Evolutionary conservation across 768 basidiomycete genomes (phyloP), one percentile per base, ranked within the genome.

Genomic region (Kondoa subrosea): DNA sequence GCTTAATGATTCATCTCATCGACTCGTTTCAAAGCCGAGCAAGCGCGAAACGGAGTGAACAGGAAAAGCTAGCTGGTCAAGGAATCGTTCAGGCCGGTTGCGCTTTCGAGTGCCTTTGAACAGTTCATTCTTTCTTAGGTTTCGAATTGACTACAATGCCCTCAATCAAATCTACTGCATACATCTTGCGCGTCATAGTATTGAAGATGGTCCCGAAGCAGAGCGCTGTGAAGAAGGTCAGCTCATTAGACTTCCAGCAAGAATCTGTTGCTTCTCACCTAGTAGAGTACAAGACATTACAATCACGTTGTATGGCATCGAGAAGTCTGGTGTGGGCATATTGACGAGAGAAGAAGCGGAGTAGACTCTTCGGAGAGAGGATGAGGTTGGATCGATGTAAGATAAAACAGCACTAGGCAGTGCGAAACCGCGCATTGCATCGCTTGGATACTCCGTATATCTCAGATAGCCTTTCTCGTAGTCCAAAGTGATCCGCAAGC

Each of bases 291-390:
- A 70, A 68, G 84, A 91, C 80, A 97, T 87, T 74, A 96, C 96
- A 77, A 97, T 96, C 60, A 97, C 93, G 78, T 97, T 99, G 80
- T 97, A 97, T 0, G 95, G 95, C 95, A 97, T 97, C 77, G 89
- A 91, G 76, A 97, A 97, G 77, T 97, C 95, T 0, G 93, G 95
- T 34, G 90, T 91, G n/a, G 93, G 87, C n/a, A 95, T 82, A 76
- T 92, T 90, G 58, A 92, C 84, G 40, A 97, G 83, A 29, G 93
- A 81, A 8, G 85, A 82, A 0, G 84, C 81, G 1, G 89, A 91
- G 77, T 93, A 93, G 59, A 95, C 81, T 58, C 85, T 29, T 26
- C 21, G 33, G 25, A 26, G 29, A 31, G 14, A 16, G 61, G 66
- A 64, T 57, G 30, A 25, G 56, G 2, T 60, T 27, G 56, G 70